These are phyloP conservation scores for Melampsora occidentalis DNA, from an alignment of 1,284 basidiomycete genomes.

Conservation along the genomic window DNA sequence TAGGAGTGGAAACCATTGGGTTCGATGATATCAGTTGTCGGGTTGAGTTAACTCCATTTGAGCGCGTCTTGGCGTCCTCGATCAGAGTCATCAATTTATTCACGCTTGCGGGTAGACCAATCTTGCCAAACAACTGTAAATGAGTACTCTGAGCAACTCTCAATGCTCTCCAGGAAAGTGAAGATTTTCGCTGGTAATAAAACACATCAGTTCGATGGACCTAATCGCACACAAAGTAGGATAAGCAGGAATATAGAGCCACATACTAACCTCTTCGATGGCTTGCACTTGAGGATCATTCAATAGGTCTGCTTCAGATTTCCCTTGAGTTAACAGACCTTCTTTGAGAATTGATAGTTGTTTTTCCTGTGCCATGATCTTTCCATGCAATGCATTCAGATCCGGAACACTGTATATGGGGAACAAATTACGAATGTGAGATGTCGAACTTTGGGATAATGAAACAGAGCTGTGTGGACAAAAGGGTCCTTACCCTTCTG, in stretches of 20 bases:
- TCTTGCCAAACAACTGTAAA: constrained; percentile 39
- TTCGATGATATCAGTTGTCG: constrained; percentile 7
- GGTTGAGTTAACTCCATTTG: not conserved
- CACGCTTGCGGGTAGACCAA: constrained; percentile 29
- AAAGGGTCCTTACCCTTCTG: constrained; percentile 11
- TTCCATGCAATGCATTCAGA: constrained; percentile 31
- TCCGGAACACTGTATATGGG: constrained; percentile 19
- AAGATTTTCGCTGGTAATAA: constrained; percentile 21
- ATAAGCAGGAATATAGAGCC: not conserved
- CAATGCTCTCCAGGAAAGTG: constrained; percentile 38
- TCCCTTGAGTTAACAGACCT: constrained; percentile 6
- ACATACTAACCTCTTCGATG: constrained; percentile 19
- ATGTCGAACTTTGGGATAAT: no score
- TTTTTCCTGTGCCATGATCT: constrained; percentile 16
- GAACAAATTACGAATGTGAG: no score
- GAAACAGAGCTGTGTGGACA: no score
- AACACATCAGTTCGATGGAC: not conserved
- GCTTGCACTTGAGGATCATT: constrained; percentile 23
- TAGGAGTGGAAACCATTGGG: not conserved
- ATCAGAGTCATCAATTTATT: constrained; percentile 36
- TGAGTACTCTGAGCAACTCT: constrained; percentile 32
- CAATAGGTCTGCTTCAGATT: constrained; percentile 9
- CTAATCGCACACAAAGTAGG: not conserved
- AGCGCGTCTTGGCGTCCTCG: constrained; percentile 28
- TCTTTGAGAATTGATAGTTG: constrained; percentile 17